Evolutionary conservation across 2,329 filamentous ascomycete genomes (phyloP), one percentile per base, ranked within the genome.

Genomic region (Fusarium secorum): DNA sequence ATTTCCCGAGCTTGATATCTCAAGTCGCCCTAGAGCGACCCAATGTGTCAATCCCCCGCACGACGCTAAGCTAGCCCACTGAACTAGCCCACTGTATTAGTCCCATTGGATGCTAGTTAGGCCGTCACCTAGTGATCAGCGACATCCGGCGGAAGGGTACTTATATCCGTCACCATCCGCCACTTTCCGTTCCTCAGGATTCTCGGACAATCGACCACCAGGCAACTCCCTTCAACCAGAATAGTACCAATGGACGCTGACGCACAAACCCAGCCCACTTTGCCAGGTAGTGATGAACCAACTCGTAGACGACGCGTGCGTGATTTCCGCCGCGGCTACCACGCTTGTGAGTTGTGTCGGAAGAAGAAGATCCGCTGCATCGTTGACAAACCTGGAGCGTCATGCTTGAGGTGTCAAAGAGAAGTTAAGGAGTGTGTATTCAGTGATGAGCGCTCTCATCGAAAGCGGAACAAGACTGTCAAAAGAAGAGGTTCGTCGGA

Each of bases 311-410:
- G 66, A 15, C 68, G 68, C 7, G 58, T 68, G 1, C 59, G 66
- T n/a, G 60, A 70, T 30, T 71, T 71, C 17, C 66, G 64, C 24
- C 60, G 66, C 10, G 67, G 59, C 17, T 71, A 71, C 48, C 57
- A 71, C 10, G 68, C 68, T 14, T 71, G 68, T 20, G 66, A 70
- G 22, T 24, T 59, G n/a, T 71, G 68, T 28, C 66, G 66, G 22
- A 71, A 58, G 35, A 70, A 71, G 63, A 71, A 70, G 48, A 67
- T 70, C 18, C 59, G 56, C 8, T 71, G 66, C 4, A 54, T 71
- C 20, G 32, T 71, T 7, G 66, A 70, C 13, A 13, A 38, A 4
- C 59, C 66, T 4, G 59, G 66, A 8, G 24, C 38, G 15, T 46
- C 66, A 17, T 71, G 66, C 14, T 53, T 70, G 22, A 64, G 68